Base-by-base conservation (phyloP, 176 grass and related monocot species). In the Zoysia japonica region DNA sequence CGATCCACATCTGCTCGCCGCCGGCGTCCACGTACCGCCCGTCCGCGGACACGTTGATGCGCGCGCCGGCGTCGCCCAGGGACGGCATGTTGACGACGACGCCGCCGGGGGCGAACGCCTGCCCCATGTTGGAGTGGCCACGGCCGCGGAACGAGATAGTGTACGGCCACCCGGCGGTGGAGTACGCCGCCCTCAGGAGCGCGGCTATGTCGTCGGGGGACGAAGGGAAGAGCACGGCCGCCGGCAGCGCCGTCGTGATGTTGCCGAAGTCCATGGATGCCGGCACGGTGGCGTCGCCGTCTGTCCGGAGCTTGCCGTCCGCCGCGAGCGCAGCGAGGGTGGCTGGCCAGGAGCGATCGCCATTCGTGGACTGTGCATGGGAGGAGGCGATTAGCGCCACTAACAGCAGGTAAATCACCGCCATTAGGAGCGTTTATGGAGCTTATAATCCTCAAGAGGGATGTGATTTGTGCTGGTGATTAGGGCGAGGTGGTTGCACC, bases 1-100 rank as follows among this genome's bases (percentile, higher is more conserved):
- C 85, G 67, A 88, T 83, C 94, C 94, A 97, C 70, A 87, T 17
- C 85, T 97, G 91, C 87, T 97, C 91, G 19, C 91, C 94, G 53
- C 94, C 94, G 82, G 90, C 91, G 84, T 97, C 94, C 20, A 94
- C 94, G 86, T 94, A 92, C 0, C 11, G 42, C 6, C 72, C 80
- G 67, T 57, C 79, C 6, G 14, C 11, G 0, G 91, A 94, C 11
- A 97, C 91, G 68, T 81, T 89, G 68, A 97, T 92, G 28, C 91
- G 87, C 64, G 44, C 3, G 48, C 7, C 38, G 41, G 44, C 57
- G 74, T 9, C 43, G 50, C 78, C 88, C 0, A 97, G 76, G 11
- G 89, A 86, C 11, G 38, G 41, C 94, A 97, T 97, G 78, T 89
- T 36, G 20, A 97, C 84, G 15, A 94, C 87, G 7, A 97, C 82